Evolutionary conservation across 163 green algal genomes (phyloP), one percentile per base, ranked within the genome.

Genomic region (Prototheca wickerhamii): DNA sequence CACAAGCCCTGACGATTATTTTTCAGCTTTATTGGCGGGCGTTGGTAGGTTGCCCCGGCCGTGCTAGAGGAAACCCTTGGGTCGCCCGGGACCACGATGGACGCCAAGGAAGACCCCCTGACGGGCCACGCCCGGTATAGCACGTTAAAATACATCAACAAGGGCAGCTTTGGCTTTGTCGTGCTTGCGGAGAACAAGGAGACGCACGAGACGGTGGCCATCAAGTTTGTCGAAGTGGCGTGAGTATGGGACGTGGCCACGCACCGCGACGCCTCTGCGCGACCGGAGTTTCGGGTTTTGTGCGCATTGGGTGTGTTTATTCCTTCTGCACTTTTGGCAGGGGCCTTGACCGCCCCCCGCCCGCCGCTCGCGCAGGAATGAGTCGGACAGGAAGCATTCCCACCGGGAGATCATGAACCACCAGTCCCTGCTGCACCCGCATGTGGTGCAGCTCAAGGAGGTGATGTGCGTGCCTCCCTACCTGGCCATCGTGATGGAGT

Each of bases 371-470:
- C 49, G 20, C 72, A 79, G 72, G 40, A 53, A 61, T 20, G 62
- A 75, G 17, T 53, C 44, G 26, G 73, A 78, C 26, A 50, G 62
- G 17, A 81, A 81, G 55, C 80, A 85, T 58, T 70, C 77, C 30
- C 73, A 81, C 63, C 72, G 82, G 15, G 82, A 88, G 65, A 82
- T 88, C 50, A 77, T 86, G 60, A 88, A 86, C 59, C 82, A 88
- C 68, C 72, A 74, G 60, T 68, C 65, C 34, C 73, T 89, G 44
- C 66, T 82, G 50, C 82, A 89, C 64, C 82, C 82, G 5, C 80
- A 89, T 53, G 76, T 89, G 23, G 70, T 89, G 23, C 72, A 83
- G 71, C 69, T 84, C 10, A 77, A 78, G 68, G 77, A 81, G 68
- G 75, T 81, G 3, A 65, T 74, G 33, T 37, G 34, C 17, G 60